Conservation (phyloP, 2,329 filamentous ascomycete species). For the Tolypocladium tropicale region DNA sequence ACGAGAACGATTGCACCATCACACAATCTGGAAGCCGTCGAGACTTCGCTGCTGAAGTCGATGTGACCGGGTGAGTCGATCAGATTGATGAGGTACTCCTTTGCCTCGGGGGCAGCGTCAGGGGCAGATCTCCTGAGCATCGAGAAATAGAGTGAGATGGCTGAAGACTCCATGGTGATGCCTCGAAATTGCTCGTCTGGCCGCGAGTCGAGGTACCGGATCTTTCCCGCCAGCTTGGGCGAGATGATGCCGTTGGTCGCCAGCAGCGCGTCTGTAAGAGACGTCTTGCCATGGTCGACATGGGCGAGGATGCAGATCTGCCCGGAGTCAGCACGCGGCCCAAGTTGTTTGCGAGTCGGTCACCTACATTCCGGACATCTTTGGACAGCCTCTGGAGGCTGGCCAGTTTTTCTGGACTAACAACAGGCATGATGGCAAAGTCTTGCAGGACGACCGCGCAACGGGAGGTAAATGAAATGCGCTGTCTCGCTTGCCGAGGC, state of each 20-base stretch:
- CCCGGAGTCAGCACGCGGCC: neutral
- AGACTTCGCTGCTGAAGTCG: slow-evolving; percentile 97
- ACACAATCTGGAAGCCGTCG: slow-evolving; percentile 85
- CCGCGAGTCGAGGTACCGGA: slow-evolving; percentile 91
- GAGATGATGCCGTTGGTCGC: slow-evolving; percentile 99
- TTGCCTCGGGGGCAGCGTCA: slow-evolving; percentile 58
- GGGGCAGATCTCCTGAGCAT: slow-evolving; percentile 67
- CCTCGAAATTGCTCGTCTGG: slow-evolving; percentile 92
- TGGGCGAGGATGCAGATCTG: slow-evolving; percentile 93
- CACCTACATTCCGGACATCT: slow-evolving; percentile 80
- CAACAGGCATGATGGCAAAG: slow-evolving; percentile 66
- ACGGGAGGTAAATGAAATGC: neutral
- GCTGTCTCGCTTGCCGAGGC: neutral
- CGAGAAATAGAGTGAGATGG: slow-evolving; percentile 92
- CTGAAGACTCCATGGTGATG: slow-evolving; percentile 99
- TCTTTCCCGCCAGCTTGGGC: slow-evolving; percentile 92
- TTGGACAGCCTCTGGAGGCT: slow-evolving; percentile 79
- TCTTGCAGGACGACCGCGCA: neutral
- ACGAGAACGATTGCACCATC: slow-evolving; percentile 92
- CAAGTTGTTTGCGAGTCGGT: neutral
- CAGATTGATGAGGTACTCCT: slow-evolving; percentile 91
- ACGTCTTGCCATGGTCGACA: slow-evolving; percentile 98
- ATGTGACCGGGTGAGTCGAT: slow-evolving; percentile 98
- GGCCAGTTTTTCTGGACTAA: slow-evolving; percentile 82
- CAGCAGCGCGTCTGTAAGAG: slow-evolving; percentile 87